Conservation (phyloP, 2,329 filamentous ascomycete species). For the Spiromastix sp. region DNA sequence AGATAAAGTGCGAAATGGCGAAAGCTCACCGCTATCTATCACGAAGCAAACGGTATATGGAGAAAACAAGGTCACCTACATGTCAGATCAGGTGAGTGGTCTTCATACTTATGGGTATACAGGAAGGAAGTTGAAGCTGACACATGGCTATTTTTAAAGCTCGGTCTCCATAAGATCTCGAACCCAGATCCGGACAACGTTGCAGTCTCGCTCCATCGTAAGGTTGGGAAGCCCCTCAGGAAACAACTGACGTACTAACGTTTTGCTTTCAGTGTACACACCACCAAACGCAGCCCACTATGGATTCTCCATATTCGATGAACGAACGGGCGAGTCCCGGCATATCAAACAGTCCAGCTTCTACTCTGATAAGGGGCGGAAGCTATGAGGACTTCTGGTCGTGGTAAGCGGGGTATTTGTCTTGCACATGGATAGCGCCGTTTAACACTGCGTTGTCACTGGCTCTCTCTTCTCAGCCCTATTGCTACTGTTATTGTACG, state of each 20-base stretch:
- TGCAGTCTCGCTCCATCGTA: slow-evolving; percentile 73
- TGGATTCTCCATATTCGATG: slow-evolving; percentile 74
- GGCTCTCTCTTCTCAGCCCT: slow-evolving; percentile 22
- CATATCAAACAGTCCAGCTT: slow-evolving; percentile 63
- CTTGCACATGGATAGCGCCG: not conserved
- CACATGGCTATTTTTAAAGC: no score
- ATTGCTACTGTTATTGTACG: slow-evolving; percentile 22
- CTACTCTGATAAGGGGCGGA: slow-evolving; percentile 51
- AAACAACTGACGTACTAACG: not conserved
- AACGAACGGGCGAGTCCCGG: slow-evolving; percentile 60
- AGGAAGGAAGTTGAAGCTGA: slow-evolving; percentile 1
- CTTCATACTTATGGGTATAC: no score
- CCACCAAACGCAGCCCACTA: slow-evolving; percentile 78
- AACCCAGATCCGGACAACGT: slow-evolving; percentile 62
- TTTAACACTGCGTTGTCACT: slow-evolving; percentile 30
- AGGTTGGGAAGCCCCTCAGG: slow-evolving; percentile 17
- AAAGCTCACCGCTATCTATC: slow-evolving; percentile 46
- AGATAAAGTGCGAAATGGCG: slow-evolving; percentile 34
- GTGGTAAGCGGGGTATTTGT: not conserved
- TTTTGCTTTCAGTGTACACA: slow-evolving; percentile 53
- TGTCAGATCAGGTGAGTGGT: slow-evolving; percentile 62
- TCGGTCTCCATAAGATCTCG: slow-evolving; percentile 73
- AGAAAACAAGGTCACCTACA: slow-evolving; percentile 72
- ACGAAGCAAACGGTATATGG: slow-evolving; percentile 58
- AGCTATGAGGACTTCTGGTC: slow-evolving; percentile 13